Conservation (phyloP, 2,329 filamentous ascomycete species). For the Stagonosporopsis rhizophila region DNA sequence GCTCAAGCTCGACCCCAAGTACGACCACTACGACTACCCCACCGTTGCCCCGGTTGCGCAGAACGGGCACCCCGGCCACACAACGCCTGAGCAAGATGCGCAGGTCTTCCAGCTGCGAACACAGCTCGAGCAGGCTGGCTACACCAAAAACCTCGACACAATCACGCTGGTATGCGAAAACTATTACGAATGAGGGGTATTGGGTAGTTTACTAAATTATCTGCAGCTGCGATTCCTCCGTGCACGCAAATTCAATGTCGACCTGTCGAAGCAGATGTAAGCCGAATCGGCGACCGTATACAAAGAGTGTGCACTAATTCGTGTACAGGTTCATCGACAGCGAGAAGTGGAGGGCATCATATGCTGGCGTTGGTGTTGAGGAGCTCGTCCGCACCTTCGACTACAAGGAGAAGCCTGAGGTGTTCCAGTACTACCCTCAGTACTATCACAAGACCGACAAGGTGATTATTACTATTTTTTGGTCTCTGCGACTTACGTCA, state of each 20-base stretch:
- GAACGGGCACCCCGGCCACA: conserved; percentile 85
- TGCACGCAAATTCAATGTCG: conserved; percentile 93
- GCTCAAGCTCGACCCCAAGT: conserved; percentile 77
- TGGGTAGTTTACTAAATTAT: conserved; percentile 26
- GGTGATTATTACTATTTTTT: conserved; percentile 38
- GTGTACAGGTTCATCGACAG: conserved; percentile 80
- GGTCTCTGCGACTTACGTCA: background rate
- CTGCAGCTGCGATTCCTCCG: conserved; percentile 83
- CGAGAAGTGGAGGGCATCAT: conserved; percentile 90
- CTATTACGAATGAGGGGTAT: background rate
- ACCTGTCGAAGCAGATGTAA: conserved; percentile 85
- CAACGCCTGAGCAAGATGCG: conserved; percentile 85
- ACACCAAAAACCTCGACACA: conserved; percentile 86
- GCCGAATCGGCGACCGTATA: conserved; percentile 41
- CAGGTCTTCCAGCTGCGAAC: conserved; percentile 84
- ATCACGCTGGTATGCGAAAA: conserved; percentile 75
- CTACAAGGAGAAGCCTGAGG: conserved; percentile 82
- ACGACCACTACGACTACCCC: conserved; percentile 95
- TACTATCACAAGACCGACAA: conserved; percentile 99
- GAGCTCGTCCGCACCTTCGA: conserved; percentile 81
- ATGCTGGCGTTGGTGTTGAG: conserved; percentile 72
- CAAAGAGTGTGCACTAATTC: conserved; percentile 33
- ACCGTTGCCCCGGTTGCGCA: conserved; percentile 73
- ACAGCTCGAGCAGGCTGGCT: conserved; percentile 83
- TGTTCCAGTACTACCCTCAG: conserved; percentile 94